Percentiles rank a stretch among this genome's conserved stretches.
Evolutionary conservation across 352 stramenopile genomes (phyloP).

Genomic region (Elongisporangium anandrum): DNA sequence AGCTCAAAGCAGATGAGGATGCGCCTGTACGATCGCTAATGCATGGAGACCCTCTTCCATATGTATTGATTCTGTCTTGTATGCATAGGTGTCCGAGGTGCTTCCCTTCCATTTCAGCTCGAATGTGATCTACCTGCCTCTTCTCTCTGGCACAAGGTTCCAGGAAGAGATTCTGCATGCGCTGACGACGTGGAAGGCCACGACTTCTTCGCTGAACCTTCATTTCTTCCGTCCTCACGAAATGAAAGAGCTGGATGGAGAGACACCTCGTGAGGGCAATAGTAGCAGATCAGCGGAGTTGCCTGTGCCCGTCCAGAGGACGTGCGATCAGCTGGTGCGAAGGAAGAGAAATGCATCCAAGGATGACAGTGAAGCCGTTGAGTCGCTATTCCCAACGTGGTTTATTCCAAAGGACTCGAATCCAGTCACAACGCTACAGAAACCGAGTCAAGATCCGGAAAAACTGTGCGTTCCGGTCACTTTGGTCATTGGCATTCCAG

Average conservation of each 20-base stretch:
- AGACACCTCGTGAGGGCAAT: conserved; percentile 30
- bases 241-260: conserved; percentile 26
- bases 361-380: conserved; percentile 12
- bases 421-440: conserved; percentile 29
- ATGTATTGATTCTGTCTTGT: neutral
- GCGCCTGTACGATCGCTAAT: conserved; percentile 21
- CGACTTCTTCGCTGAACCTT: conserved; percentile 32
- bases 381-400: conserved; percentile 41
- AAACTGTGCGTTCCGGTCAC: conserved; percentile 50
- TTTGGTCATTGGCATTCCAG: conserved; percentile 58
- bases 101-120: conserved; percentile 30
- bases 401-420: conserved; percentile 57
- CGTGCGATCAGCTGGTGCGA: conserved; percentile 16
- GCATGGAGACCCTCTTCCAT: too few species aligned
- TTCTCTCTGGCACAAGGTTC: conserved; percentile 57
- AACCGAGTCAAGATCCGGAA: conserved; percentile 20
- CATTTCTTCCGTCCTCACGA: conserved; percentile 54
- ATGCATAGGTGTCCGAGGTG: conserved; percentile 24
- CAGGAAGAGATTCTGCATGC: conserved; percentile 60
- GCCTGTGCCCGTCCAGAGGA: conserved; percentile 10
- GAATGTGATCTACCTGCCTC: conserved; percentile 35
- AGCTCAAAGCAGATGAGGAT: conserved; percentile 29
- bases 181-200: conserved; percentile 51
- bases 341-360: conserved; percentile 15
- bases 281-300: conserved; percentile 11